Conservation (phyloP, 2,329 filamentous ascomycete species). For the Fusarium zealandicum region DNA sequence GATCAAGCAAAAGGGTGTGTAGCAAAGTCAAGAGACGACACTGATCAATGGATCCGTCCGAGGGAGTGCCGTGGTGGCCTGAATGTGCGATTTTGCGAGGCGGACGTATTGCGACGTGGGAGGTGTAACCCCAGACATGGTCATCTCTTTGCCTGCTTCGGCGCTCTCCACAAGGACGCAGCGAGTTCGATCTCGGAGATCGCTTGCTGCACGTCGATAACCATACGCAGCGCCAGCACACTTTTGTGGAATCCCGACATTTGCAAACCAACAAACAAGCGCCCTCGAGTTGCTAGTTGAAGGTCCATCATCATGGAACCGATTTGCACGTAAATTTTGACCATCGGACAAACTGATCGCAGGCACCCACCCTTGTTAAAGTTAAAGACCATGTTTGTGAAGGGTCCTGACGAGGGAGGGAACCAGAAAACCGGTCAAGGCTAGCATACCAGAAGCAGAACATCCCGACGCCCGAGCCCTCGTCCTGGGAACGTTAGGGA, state of each 20-base stretch:
- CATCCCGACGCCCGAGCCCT: slow-evolving; percentile 44
- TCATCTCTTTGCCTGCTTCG: slow-evolving; percentile 7
- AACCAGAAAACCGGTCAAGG: slow-evolving; percentile 28
- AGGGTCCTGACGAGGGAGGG: slow-evolving; percentile 24
- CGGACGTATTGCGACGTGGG: slow-evolving; percentile 16
- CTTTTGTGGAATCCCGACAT: background rate
- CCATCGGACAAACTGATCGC: slow-evolving; percentile 20
- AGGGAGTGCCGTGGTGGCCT: slow-evolving; percentile 19
- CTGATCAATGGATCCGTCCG: slow-evolving; percentile 26
- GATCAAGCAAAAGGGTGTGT: slow-evolving; percentile 11
- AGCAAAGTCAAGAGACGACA: slow-evolving; percentile 1
- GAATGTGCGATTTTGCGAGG: slow-evolving; percentile 6
- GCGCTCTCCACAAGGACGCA: slow-evolving; percentile 15
- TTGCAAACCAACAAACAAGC: background rate
- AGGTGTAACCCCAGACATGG: slow-evolving; percentile 13
- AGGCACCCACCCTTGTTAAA: slow-evolving; percentile 11
- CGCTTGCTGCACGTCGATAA: slow-evolving; percentile 8
- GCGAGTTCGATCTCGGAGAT: slow-evolving; percentile 21
- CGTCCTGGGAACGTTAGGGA: slow-evolving; percentile 41
- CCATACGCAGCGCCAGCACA: slow-evolving; percentile 1
- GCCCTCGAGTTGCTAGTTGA: background rate
- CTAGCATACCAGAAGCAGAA: slow-evolving; percentile 41
- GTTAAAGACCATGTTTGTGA: slow-evolving; percentile 24
- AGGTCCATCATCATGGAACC: background rate
- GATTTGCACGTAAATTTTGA: background rate